Conservation (phyloP, 1,284 basidiomycete species). For the Inonotus hispidus region DNA sequence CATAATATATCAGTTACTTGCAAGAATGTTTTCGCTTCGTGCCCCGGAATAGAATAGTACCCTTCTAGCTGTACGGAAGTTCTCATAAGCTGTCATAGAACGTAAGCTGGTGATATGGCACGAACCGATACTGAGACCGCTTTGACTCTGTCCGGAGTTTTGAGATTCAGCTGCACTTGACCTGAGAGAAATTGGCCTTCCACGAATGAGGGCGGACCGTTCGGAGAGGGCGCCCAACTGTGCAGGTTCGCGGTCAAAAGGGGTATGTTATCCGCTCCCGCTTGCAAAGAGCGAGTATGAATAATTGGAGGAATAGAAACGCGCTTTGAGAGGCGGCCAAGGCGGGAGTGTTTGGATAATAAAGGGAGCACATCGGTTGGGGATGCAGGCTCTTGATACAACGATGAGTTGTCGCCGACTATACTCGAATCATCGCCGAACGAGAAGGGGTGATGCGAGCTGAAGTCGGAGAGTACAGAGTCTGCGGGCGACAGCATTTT, state of each 20-base stretch:
- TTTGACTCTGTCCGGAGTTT: constrained; percentile 12
- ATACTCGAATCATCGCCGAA: background rate
- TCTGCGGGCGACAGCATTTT: background rate
- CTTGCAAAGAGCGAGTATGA: background rate
- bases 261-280: background rate
- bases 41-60: constrained; percentile 9
- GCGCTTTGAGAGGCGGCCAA: background rate
- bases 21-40: constrained; percentile 9
- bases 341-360: background rate
- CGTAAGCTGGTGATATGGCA: background rate
- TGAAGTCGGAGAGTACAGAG: background rate
- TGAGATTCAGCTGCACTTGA: constrained; percentile 9
- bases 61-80: constrained; percentile 8
- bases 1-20: constrained; percentile 12
- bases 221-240: constrained; percentile 10
- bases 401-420: background rate
- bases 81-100: background rate
- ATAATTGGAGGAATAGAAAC: constrained; percentile 1
- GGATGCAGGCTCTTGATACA: background rate
- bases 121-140: constrained; percentile 10
- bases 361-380: background rate
- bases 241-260: constrained; percentile 8
- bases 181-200: constrained; percentile 15
- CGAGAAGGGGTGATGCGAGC: background rate
- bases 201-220: background rate